Conservation (phyloP, 2,329 filamentous ascomycete species). For the Pseudocercospora fuligena region DNA sequence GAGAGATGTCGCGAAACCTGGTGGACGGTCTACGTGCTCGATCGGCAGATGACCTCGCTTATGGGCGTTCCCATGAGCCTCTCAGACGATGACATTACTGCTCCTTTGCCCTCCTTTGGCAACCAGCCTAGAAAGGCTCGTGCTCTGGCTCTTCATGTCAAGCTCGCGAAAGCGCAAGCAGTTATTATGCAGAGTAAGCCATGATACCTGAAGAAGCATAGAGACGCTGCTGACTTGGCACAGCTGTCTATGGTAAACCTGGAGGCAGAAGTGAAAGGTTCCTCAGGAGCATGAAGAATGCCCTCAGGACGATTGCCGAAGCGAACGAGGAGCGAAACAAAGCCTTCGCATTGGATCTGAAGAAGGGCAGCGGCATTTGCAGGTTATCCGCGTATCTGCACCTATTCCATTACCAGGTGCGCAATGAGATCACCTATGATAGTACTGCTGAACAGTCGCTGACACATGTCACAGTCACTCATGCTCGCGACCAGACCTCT, state of each 20-base stretch:
- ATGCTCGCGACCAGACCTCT: slow-evolving; percentile 22
- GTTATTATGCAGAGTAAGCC: slow-evolving; percentile 52
- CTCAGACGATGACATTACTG: slow-evolving; percentile 56
- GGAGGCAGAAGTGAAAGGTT: slow-evolving; percentile 29
- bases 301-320: slow-evolving; percentile 29
- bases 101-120: slow-evolving; percentile 51
- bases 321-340: slow-evolving; percentile 30
- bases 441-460: background rate
- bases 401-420: slow-evolving; percentile 34
- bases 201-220: background rate
- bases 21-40: slow-evolving; percentile 61
- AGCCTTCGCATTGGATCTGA: slow-evolving; percentile 25
- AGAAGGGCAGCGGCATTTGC: slow-evolving; percentile 11
- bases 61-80: slow-evolving; percentile 59
- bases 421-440: background rate
- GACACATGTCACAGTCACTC: slow-evolving; percentile 7
- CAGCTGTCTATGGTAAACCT: slow-evolving; percentile 32
- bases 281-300: slow-evolving; percentile 30
- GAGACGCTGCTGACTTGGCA: slow-evolving; percentile 4
- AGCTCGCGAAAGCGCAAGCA: slow-evolving; percentile 51
- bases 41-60: slow-evolving; percentile 59
- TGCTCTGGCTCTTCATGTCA: slow-evolving; percentile 53
- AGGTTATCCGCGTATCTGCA: slow-evolving; percentile 32
- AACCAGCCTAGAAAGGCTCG: slow-evolving; percentile 46
- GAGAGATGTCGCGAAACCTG: slow-evolving; percentile 57